These are phyloP conservation scores for Colletotrichum horii DNA, from an alignment of 2,329 filamentous ascomycete species.

Conservation along the genomic window DNA sequence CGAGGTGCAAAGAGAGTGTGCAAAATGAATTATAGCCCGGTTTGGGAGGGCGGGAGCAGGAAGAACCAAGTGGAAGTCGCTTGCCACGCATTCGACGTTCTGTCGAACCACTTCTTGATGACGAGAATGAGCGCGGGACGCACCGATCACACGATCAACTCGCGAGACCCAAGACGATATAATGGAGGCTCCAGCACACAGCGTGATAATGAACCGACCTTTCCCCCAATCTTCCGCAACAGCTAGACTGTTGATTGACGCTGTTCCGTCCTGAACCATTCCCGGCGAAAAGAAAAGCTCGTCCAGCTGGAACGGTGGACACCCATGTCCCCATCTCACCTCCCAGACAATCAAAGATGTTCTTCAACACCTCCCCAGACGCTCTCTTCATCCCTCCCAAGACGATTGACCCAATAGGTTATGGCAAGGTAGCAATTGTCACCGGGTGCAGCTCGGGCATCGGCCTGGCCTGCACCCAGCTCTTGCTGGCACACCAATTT, in stretches of 20 bases:
- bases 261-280: not conserved
- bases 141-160: not conserved
- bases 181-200: not conserved
- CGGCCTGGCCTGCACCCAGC: slow-evolving; percentile 35
- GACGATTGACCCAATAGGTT: slow-evolving; percentile 22
- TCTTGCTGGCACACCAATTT: slow-evolving; percentile 27
- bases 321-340: not conserved
- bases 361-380: slow-evolving; percentile 30
- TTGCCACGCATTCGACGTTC: not conserved
- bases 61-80: not conserved
- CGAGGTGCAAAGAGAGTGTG: not conserved
- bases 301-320: not conserved
- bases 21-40: not conserved
- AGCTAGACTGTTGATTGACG: not conserved
- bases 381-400: slow-evolving; percentile 27
- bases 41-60: not conserved
- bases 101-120: not conserved
- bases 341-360: slow-evolving; percentile 20
- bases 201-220: not conserved
- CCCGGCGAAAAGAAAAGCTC: not conserved
- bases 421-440: slow-evolving; percentile 31
- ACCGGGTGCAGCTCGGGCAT: slow-evolving; percentile 37
- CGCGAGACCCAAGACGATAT: not conserved
- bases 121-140: not conserved
- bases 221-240: not conserved